phyloP scores from a whole-genome alignment of 1,284 basidiomycete species.

The Melampsora abietis-canadensis region DNA sequence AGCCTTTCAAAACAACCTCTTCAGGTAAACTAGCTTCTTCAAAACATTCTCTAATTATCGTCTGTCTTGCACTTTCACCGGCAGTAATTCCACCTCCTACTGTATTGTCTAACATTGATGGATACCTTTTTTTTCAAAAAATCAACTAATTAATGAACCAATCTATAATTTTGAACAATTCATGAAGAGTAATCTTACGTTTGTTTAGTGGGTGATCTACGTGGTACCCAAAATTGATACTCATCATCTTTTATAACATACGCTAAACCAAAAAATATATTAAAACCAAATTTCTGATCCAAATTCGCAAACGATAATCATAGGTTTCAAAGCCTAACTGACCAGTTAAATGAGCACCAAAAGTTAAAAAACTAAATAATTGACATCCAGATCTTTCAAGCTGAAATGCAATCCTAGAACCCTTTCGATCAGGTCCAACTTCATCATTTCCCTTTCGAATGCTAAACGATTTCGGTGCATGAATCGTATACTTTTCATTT shows the following conservation, averaged over 20 bases:
- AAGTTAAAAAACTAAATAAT: slow-evolving; percentile 84
- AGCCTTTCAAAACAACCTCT: slow-evolving; percentile 61
- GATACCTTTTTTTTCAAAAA: background rate
- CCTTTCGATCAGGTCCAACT: background rate
- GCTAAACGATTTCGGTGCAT: slow-evolving; percentile 60
- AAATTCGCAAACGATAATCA: background rate
- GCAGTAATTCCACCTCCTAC: slow-evolving; percentile 62
- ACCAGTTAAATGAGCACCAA: slow-evolving; percentile 72
- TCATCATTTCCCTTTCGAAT: background rate
- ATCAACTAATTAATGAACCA: background rate
- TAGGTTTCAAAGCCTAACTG: background rate
- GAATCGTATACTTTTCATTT: slow-evolving; percentile 76
- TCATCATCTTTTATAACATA: slow-evolving; percentile 49
- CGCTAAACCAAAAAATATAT: slow-evolving; percentile 41
- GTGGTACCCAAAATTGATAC: slow-evolving; percentile 75
- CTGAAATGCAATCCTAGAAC: slow-evolving; percentile 71
- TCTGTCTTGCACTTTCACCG: slow-evolving; percentile 70
- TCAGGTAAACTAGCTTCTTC: slow-evolving; percentile 81
- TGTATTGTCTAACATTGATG: slow-evolving; percentile 44
- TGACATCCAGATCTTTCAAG: slow-evolving; percentile 85
- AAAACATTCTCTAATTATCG: slow-evolving; percentile 83
- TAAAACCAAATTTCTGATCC: background rate
- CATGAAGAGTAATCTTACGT: slow-evolving; percentile 59
- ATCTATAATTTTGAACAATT: no score
- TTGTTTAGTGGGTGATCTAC: slow-evolving; percentile 76